Evolutionary conservation across 768 basidiomycete genomes (phyloP), one percentile per base, ranked within the genome.

Genomic region (Clitopilus hobsonii): DNA sequence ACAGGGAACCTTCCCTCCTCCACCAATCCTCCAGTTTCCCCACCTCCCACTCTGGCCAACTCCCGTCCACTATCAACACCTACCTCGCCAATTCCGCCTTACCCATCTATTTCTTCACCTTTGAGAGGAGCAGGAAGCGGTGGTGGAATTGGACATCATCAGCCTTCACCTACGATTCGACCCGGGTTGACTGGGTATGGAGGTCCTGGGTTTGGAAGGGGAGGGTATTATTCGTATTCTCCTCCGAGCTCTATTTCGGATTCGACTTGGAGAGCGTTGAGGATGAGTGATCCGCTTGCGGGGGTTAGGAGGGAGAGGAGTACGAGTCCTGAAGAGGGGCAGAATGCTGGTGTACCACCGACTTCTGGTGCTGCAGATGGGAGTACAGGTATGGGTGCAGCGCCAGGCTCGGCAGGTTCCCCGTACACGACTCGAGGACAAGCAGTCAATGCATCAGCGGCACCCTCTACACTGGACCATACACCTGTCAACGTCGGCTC

Each of bases 251-350:
- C 70, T 20, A 75, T 76, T 38, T 74, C 73, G 0, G 76, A 77
- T 53, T 77, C 76, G 22, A 77, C 76, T 6, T 77, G 74, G 74
- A 67, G 74, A 32, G 72, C 76, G 1, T 59, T 77, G 7, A 61
- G 61, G 22, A 67, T 64, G 56, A 59, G 53, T 32, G 62, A 61
- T 22, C 60, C 52, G 7, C 52, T 48, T 38, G 57, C 38, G 11
- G 41, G 41, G 10, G 41, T 18, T 2, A 45, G 58, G 54, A 26
- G 50, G 26, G 47, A 36, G 52, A 38, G 25, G 63, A 51, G 22
- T 51, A 26, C 38, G 27, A 48, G 51, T 20, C 25, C 24, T 45
- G 22, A 55, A 56, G 11, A 54, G 32, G 38, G 30, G 26, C 22
- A 27, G 53, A 30, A 23, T 50, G 49, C 38, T 69, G 49, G 57